These are phyloP conservation scores for Geoglossum glabrum DNA, from an alignment of 495 filamentous ascomycete species.

Conservation along the genomic window DNA sequence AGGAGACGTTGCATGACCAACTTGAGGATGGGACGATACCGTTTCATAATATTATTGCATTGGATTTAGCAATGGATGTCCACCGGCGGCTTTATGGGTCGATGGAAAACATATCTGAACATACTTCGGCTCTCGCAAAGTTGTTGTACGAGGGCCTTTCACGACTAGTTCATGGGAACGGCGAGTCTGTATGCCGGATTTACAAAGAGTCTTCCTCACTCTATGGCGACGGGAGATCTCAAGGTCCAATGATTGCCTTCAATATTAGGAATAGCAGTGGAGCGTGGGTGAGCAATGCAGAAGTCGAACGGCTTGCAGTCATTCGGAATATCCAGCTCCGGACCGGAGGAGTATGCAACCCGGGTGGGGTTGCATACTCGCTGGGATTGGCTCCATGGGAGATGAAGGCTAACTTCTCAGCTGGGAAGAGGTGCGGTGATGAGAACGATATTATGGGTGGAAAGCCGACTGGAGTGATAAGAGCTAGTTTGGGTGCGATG, in stretches of 20 bases:
- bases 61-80: conserved; percentile 44
- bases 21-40: conserved; percentile 64
- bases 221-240: conserved; percentile 35
- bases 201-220: conserved; percentile 32
- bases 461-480: conserved; percentile 41
- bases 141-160: conserved; percentile 30
- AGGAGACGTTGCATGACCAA: conserved; percentile 36
- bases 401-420: conserved; percentile 37
- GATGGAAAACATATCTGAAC: conserved; percentile 39
- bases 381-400: conserved; percentile 32
- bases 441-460: conserved; percentile 29
- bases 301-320: conserved; percentile 43
- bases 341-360: conserved; percentile 46
- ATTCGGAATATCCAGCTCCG: conserved; percentile 44
- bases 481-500: conserved; percentile 55
- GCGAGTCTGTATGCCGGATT: conserved; percentile 32
- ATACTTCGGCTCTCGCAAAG: conserved; percentile 36
- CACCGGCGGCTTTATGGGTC: conserved; percentile 41
- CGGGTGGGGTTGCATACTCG: conserved; percentile 29
- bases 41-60: conserved; percentile 57
- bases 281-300: conserved; percentile 32
- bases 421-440: conserved; percentile 42
- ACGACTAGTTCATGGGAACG: conserved; percentile 37
- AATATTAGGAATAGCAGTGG: conserved; percentile 38
- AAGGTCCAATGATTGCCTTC: conserved; percentile 55